Conservation (phyloP, 495 filamentous ascomycete genomes). For the Penicillium ochrochloron region DNA sequence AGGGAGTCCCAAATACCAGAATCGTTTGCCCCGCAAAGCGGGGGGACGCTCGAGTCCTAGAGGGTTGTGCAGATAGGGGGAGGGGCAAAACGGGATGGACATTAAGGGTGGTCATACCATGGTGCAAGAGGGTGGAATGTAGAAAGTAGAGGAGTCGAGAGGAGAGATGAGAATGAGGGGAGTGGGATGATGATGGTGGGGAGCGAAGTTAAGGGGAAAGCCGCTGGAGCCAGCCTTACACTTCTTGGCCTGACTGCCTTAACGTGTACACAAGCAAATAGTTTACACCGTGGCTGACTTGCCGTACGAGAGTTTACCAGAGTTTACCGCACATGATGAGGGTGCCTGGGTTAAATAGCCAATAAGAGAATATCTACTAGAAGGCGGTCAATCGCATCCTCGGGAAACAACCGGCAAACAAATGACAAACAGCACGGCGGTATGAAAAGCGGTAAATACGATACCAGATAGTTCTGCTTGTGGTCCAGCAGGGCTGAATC, state of each 20-base stretch:
- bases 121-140: constrained; percentile 25
- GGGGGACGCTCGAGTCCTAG: constrained; percentile 35
- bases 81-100: not conserved
- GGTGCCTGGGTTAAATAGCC: constrained; percentile 10
- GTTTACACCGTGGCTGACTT: constrained; percentile 16
- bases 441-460: not conserved
- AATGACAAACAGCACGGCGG: not conserved
- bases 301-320: not conserved
- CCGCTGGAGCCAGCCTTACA: constrained; percentile 27
- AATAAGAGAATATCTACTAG: constrained; percentile 11
- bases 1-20: constrained; percentile 22
- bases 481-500: not conserved
- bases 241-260: constrained; percentile 10
- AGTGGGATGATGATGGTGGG: constrained; percentile 23
- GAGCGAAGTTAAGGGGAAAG: constrained; percentile 32
- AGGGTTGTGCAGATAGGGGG: constrained; percentile 3
- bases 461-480: not conserved
- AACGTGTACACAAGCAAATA: constrained; percentile 24
- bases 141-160: constrained; percentile 10
- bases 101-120: constrained; percentile 15
- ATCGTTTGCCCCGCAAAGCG: constrained; percentile 46
- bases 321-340: not conserved
- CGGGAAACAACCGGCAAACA: not conserved
- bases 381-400: constrained; percentile 23
- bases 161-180: constrained; percentile 14